phyloP scores from a whole-genome alignment of 2,329 filamentous ascomycete genomes.

The Penicillium polonicum region DNA sequence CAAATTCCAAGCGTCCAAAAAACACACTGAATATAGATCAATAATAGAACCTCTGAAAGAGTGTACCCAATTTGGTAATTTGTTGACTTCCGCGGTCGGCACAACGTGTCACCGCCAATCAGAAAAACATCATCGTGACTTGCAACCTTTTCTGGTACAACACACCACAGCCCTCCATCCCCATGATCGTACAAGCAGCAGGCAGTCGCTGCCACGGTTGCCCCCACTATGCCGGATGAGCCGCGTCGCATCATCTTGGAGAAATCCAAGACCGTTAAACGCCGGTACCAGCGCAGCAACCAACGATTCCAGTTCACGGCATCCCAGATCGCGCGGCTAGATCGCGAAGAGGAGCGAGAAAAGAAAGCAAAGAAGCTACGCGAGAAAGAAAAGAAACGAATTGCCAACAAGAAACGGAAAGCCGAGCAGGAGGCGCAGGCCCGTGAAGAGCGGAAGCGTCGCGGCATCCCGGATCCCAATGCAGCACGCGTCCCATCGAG shows the following conservation, averaged over 20 bases:
- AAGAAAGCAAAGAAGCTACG: slow-evolving; percentile 41
- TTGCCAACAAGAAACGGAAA: slow-evolving; percentile 37
- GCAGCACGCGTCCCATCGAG: slow-evolving; percentile 33
- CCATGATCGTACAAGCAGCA: slow-evolving; percentile 18
- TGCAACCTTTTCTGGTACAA: not conserved
- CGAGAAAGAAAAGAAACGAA: slow-evolving; percentile 36
- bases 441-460: slow-evolving; percentile 35
- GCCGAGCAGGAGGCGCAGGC: slow-evolving; percentile 35
- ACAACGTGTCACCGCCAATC: slow-evolving; percentile 33
- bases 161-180: slow-evolving; percentile 5
- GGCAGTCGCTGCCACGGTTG: slow-evolving; percentile 22
- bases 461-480: slow-evolving; percentile 34
- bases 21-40: not conserved
- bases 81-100: slow-evolving; percentile 27
- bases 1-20: not conserved
- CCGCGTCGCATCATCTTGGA: slow-evolving; percentile 37
- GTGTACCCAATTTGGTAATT: slow-evolving; percentile 19
- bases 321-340: slow-evolving; percentile 38
- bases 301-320: slow-evolving; percentile 37
- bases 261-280: slow-evolving; percentile 41
- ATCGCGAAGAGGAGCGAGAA: slow-evolving; percentile 44
- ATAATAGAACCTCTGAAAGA: not conserved
- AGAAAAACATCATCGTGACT: slow-evolving; percentile 3
- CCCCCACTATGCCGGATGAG: slow-evolving; percentile 31
- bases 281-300: slow-evolving; percentile 40